Evolutionary conservation across 129 eudicot genomes (phyloP).

Genomic region (Logfia minima): DNA sequence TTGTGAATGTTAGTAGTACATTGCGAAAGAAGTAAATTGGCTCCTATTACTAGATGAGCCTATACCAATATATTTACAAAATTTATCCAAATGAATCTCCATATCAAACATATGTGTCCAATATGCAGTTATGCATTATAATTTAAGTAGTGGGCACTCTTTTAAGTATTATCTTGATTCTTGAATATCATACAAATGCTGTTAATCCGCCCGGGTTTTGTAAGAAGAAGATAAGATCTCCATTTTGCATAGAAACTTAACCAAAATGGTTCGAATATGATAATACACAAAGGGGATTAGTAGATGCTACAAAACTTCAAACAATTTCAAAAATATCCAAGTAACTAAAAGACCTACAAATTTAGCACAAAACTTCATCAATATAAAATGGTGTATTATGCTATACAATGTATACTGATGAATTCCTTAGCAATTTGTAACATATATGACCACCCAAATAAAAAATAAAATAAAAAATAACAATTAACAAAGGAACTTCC

Average conservation of each 20-base stretch:
- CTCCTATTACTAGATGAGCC: not conserved
- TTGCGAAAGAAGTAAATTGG: not conserved
- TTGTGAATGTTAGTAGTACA: not conserved
- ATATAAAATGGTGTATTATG: not conserved
- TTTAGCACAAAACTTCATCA: conserved; percentile 5
- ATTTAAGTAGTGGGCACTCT: not conserved
- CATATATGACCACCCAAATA: not conserved
- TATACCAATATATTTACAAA: not conserved
- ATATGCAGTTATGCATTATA: not conserved
- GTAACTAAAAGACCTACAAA: not conserved
- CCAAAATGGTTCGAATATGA: not conserved
- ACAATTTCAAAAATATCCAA: conserved; percentile 5
- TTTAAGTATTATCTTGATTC: conserved; percentile 22
- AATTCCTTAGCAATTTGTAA: not conserved
- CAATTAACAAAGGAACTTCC: conserved; percentile 11
- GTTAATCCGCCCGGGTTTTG: not conserved
- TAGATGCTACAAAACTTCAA: conserved; percentile 4
- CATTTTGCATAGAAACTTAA: not conserved
- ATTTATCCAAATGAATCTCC: conserved; percentile 13
- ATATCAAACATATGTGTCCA: conserved; percentile 9
- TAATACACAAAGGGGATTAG: conserved; percentile 16
- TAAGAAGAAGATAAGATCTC: conserved; percentile 3
- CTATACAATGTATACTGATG: not conserved
- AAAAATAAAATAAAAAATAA: not conserved
- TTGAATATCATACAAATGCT: conserved; percentile 10